Conservation (phyloP, 1,284 basidiomycete species). For the Austroboletus rostrupii region DNA sequence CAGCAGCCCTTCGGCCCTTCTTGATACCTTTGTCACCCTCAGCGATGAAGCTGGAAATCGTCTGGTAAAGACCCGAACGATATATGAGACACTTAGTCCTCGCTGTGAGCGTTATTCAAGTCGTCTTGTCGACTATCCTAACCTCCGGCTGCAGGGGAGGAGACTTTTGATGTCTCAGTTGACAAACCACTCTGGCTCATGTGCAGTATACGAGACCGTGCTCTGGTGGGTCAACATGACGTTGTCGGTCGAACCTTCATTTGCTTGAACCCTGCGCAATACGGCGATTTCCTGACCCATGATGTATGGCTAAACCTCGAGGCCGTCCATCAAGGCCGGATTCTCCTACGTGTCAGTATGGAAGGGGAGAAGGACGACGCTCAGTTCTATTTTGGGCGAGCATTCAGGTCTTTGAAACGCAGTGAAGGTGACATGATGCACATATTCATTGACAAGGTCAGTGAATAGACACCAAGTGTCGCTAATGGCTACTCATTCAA, state of each 20-base stretch:
- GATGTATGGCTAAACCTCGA: slow-evolving; percentile 94
- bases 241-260: slow-evolving; percentile 90
- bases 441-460: slow-evolving; percentile 94
- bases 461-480: slow-evolving; percentile 16
- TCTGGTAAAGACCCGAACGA: slow-evolving; percentile 92
- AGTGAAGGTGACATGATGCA: slow-evolving; percentile 96
- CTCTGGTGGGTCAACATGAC: slow-evolving; percentile 86
- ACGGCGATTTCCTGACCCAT: slow-evolving; percentile 86
- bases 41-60: slow-evolving; percentile 90
- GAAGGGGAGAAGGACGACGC: slow-evolving; percentile 98
- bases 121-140: background rate
- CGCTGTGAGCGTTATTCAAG: slow-evolving; percentile 60
- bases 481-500: background rate
- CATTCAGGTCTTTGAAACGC: slow-evolving; percentile 91
- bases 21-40: slow-evolving; percentile 93
- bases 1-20: slow-evolving; percentile 60
- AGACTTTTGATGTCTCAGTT: slow-evolving; percentile 93
- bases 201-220: slow-evolving; percentile 90
- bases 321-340: slow-evolving; percentile 64
- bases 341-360: slow-evolving; percentile 91
- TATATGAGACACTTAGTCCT: slow-evolving; percentile 88
- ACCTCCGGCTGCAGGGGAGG: slow-evolving; percentile 67
- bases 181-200: slow-evolving; percentile 92
- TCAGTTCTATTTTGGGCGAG: slow-evolving; percentile 95
- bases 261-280: slow-evolving; percentile 86